Base-by-base conservation (phyloP, 2,329 filamentous ascomycete genomes). In the Epichloe uncinata region DNA sequence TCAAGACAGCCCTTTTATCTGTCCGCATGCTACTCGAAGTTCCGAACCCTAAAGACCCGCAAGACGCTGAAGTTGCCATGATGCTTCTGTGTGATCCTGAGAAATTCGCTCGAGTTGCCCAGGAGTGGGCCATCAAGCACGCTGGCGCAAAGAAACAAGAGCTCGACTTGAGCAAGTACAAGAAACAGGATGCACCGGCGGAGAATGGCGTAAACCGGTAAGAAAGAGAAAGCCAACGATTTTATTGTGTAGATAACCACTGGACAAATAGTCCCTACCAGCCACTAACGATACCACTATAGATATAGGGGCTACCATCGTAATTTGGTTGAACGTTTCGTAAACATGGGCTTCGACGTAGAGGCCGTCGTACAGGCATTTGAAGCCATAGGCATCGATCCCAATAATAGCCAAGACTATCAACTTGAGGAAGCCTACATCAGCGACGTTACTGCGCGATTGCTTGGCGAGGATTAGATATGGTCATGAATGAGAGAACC, bases 11-110 rank as follows among this genome's bases (percentile, higher is more conserved):
- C 37, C 79, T 98, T 43, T 82, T 98, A 52, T 96, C 90, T 30
- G 76, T 98, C 34, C 90, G 95, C 66, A 91, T 90, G 57, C 81
- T 98, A 16, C 85, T 98, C 61, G 88, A 88, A 69, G 87, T 84
- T 16, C 93, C 93, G 3, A 94, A 98, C 65, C 91, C 93, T 0
- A 94, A 91, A 60, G 93, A 98, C 57, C 93, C 93, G 0, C 93
- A 98, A 70, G 93, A 98, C 61, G 90, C 90, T 38, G 88, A 96
- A 66, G 93, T 97, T 1, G 93, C 93, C 22, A 81, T 78, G 60
- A 95, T 96, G 87, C 75, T 97, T 61, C 74, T 95, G 52, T 78
- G 82, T 2, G 78, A 86, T 44, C 88, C 87, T 0, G 79, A 85
- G 45, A 79, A 82, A 50, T 97, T 96, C 61, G 81, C 86, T 49